These are phyloP conservation scores for Helicocarpus griseus DNA, from an alignment of 2,329 filamentous ascomycete species.

Conservation along the genomic window DNA sequence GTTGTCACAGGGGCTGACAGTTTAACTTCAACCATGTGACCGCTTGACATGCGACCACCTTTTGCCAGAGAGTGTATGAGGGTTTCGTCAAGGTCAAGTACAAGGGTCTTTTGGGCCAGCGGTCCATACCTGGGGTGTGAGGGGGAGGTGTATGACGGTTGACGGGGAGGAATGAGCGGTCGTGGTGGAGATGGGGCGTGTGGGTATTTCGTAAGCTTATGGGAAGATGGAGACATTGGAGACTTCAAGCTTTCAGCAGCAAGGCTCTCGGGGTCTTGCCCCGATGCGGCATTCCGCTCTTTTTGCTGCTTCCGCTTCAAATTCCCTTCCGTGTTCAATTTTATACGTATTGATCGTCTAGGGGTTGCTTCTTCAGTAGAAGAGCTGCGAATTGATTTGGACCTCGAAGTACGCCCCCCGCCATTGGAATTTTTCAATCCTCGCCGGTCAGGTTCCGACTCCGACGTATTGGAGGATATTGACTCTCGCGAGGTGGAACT, in stretches of 20 bases:
- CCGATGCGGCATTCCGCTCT: slow-evolving; percentile 18
- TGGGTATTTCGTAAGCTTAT: slow-evolving; percentile 75
- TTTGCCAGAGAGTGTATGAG: slow-evolving; percentile 97
- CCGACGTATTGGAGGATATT: slow-evolving; percentile 43
- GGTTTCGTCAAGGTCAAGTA: slow-evolving; percentile 93
- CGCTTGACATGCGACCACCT: slow-evolving; percentile 87
- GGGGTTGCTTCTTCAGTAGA: slow-evolving; percentile 55
- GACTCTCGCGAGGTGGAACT: slow-evolving; percentile 31
- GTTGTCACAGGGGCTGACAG: slow-evolving; percentile 41
- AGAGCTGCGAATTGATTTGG: slow-evolving; percentile 19
- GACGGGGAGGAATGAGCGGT: slow-evolving; percentile 77
- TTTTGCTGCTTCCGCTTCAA: slow-evolving; percentile 56
- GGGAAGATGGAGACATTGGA: slow-evolving; percentile 67
- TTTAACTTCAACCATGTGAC: slow-evolving; percentile 98
- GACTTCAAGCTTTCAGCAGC: slow-evolving; percentile 82
- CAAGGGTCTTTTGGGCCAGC: slow-evolving; percentile 77
- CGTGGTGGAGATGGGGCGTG: slow-evolving; percentile 80
- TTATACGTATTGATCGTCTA: slow-evolving; percentile 80
- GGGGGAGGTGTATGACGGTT: slow-evolving; percentile 69
- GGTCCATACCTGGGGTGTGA: slow-evolving; percentile 23
- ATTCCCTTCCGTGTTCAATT: slow-evolving; percentile 69
- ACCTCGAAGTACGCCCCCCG: slow-evolving; percentile 19
- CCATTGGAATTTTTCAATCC: slow-evolving; percentile 14
- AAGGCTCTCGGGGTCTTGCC: slow-evolving; percentile 28
- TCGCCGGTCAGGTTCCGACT: slow-evolving; percentile 42